Evolutionary conservation across 495 filamentous ascomycete genomes (phyloP).

Genomic region (Xylaria flabelliformis): DNA sequence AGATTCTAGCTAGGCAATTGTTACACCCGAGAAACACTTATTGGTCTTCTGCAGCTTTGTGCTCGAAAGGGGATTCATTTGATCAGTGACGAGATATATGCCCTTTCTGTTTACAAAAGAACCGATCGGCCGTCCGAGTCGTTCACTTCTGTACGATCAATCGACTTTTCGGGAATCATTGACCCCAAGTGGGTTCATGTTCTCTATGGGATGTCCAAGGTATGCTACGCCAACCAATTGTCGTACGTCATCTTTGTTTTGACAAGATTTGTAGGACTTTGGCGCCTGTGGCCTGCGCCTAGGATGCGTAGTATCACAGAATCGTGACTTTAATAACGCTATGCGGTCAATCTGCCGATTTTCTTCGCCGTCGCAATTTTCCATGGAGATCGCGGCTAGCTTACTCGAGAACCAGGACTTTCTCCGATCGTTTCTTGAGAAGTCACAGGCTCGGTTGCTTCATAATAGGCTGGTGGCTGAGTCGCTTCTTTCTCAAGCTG

Average conservation of each 20-base stretch:
- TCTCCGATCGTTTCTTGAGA: slow-evolving; percentile 51
- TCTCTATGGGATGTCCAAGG: slow-evolving; percentile 66
- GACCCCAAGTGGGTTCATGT: slow-evolving; percentile 61
- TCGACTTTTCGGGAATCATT: slow-evolving; percentile 57
- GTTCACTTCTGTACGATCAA: slow-evolving; percentile 62
- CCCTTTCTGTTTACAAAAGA: slow-evolving; percentile 58
- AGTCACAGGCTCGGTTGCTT: slow-evolving; percentile 48
- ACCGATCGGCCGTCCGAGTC: slow-evolving; percentile 28
- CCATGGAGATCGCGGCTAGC: slow-evolving; percentile 51
- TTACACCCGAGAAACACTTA: slow-evolving; percentile 57
- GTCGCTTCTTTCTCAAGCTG: slow-evolving; percentile 44
- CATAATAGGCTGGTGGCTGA: slow-evolving; percentile 46
- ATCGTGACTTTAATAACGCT: slow-evolving; percentile 49
- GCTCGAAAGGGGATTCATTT: slow-evolving; percentile 62
- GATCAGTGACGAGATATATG: slow-evolving; percentile 70
- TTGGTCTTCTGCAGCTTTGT: slow-evolving; percentile 59
- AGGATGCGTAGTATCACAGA: slow-evolving; percentile 60
- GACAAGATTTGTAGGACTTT: slow-evolving; percentile 55
- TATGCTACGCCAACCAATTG: slow-evolving; percentile 8
- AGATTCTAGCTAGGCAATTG: slow-evolving; percentile 44
- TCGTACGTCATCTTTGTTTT: background rate
- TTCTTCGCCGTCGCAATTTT: slow-evolving; percentile 51
- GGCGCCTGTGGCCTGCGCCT: slow-evolving; percentile 62
- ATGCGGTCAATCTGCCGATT: slow-evolving; percentile 50
- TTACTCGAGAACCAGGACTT: slow-evolving; percentile 58